Percentiles rank a stretch among this genome's conserved stretches.
These are phyloP conservation scores for Cyclanthera cordifolia DNA, from an alignment of 306 rosid species.

Conservation along the genomic window DNA sequence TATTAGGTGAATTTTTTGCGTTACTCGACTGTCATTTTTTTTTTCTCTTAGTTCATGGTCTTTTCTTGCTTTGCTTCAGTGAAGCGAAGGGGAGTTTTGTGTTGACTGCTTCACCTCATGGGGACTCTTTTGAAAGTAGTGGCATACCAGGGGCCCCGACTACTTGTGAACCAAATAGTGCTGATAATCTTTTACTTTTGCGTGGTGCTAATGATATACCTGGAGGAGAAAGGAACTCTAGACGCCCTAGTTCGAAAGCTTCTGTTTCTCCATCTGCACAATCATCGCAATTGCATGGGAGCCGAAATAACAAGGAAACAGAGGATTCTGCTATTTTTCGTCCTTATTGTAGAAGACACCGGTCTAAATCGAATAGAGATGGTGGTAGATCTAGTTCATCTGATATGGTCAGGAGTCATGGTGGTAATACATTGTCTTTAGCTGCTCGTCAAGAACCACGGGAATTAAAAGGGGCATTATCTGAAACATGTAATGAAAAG, in stretches of 20 bases:
- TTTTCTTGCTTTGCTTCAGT: slow-evolving; percentile 31
- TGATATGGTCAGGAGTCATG: slow-evolving; percentile 23
- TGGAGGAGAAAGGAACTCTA: slow-evolving; percentile 50
- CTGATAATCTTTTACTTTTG: slow-evolving; percentile 85
- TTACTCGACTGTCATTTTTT: slow-evolving; percentile 7
- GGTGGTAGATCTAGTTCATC: slow-evolving; percentile 39
- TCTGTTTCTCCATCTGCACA: slow-evolving; percentile 63
- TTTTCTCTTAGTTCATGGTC: slow-evolving; percentile 5
- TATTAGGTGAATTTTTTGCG: slow-evolving; percentile 12
- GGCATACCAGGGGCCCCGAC: slow-evolving; percentile 78
- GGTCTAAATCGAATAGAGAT: slow-evolving; percentile 78
- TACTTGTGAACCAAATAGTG: slow-evolving; percentile 80
- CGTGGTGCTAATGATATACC: slow-evolving; percentile 61
- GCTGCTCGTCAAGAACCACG: slow-evolving; percentile 41
- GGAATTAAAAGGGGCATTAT: slow-evolving; percentile 41
- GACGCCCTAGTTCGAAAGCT: slow-evolving; percentile 48
- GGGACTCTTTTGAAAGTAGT: slow-evolving; percentile 97
- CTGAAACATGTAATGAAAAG: slow-evolving; percentile 46
- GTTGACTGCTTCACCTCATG: slow-evolving; percentile 91
- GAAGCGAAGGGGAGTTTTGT: slow-evolving; percentile 98
- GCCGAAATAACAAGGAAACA: slow-evolving; percentile 71
- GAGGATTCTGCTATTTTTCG: slow-evolving; percentile 89
- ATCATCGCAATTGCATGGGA: slow-evolving; percentile 75
- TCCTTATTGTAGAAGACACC: slow-evolving; percentile 91
- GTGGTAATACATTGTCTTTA: slow-evolving; percentile 28